These are phyloP conservation scores for Fusarium pseudoanthophilum DNA, from an alignment of 2,329 filamentous ascomycete species.

Conservation along the genomic window DNA sequence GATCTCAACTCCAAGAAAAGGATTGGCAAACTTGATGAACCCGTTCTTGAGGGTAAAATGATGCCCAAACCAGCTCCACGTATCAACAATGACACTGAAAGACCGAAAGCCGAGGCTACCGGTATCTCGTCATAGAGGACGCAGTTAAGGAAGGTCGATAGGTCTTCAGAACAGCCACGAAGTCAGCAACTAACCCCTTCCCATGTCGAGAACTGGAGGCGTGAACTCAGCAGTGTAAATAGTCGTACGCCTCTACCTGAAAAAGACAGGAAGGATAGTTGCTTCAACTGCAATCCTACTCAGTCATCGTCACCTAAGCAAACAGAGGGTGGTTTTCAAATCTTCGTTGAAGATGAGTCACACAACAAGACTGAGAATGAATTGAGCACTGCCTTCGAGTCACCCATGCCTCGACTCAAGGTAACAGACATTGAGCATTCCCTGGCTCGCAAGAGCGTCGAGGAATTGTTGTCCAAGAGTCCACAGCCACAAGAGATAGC, in stretches of 20 bases:
- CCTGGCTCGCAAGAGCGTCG: constrained; percentile 38
- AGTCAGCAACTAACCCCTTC: constrained; percentile 26
- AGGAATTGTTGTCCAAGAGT: constrained; percentile 28
- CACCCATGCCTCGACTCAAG: constrained; percentile 37
- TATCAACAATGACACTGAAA: constrained; percentile 1
- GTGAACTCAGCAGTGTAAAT: constrained; percentile 39
- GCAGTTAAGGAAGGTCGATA: constrained; percentile 40
- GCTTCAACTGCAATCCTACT: constrained; percentile 38
- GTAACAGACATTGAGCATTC: constrained; percentile 46
- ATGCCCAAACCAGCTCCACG: constrained; percentile 14
- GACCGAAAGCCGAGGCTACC: constrained; percentile 6
- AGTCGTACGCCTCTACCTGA: constrained; percentile 22
- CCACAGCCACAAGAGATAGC: constrained; percentile 3
- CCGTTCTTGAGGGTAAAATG: background rate
- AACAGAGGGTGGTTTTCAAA: background rate
- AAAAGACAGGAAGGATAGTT: constrained; percentile 25
- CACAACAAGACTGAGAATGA: background rate
- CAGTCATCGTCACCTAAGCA: constrained; percentile 26
- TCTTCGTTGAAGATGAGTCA: constrained; percentile 3
- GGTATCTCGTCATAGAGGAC: constrained; percentile 38
- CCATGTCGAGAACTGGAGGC: constrained; percentile 34
- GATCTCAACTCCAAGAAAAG: background rate
- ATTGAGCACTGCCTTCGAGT: constrained; percentile 5
- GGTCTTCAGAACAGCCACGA: constrained; percentile 25
- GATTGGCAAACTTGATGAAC: background rate